These are phyloP conservation scores for Kazachstania sp. DNA, from an alignment of 1,139 yeast species.

Conservation along the genomic window DNA sequence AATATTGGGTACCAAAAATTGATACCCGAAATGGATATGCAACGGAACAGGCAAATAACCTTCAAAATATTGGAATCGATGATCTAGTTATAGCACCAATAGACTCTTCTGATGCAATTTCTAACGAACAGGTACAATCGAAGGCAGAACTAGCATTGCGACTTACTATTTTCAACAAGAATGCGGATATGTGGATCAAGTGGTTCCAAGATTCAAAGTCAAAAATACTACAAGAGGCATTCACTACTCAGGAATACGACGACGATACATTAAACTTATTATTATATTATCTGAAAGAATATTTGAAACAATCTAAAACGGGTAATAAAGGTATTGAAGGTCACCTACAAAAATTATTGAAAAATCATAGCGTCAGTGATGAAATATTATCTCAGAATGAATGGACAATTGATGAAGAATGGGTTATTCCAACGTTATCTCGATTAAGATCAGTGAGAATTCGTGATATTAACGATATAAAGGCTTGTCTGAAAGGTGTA, in stretches of 20 bases:
- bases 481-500: constrained; percentile 8
- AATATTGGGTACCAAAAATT: no score
- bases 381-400: constrained; percentile 5
- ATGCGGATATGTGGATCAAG: constrained; percentile 8
- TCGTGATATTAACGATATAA: constrained; percentile 12
- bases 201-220: constrained; percentile 14
- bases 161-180: constrained; percentile 7
- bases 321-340: constrained; percentile 9
- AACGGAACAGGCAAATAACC: not conserved
- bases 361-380: constrained; percentile 7
- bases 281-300: constrained; percentile 12
- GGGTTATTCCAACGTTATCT: constrained; percentile 14
- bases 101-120: not conserved
- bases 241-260: constrained; percentile 15
- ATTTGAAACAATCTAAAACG: constrained; percentile 7
- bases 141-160: not conserved
- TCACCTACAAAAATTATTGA: constrained; percentile 14
- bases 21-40: no score
- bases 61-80: not conserved
- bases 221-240: constrained; percentile 4
- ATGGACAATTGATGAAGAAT: constrained; percentile 20
- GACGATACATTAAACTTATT: constrained; percentile 14
- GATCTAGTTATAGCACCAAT: not conserved
- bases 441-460: constrained; percentile 10
- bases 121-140: not conserved